Evolutionary conservation across 495 filamentous ascomycete species (phyloP).

Genomic region (Xylaria venustula): DNA sequence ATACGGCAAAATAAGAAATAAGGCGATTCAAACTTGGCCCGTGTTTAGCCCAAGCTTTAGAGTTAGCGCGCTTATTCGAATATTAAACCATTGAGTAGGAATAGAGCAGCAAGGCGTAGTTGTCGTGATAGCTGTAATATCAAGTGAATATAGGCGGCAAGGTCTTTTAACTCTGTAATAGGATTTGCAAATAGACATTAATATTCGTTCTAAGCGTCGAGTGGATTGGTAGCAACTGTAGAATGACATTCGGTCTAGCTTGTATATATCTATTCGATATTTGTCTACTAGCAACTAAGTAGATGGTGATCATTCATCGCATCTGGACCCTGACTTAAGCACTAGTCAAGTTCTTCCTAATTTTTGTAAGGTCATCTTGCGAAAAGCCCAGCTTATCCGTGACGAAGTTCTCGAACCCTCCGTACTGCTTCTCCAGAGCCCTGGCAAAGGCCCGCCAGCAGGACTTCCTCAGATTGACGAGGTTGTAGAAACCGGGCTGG

Average conservation of each 20-base stretch:
- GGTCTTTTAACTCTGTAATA: not conserved
- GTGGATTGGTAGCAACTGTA: not conserved
- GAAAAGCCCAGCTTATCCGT: slow-evolving; percentile 38
- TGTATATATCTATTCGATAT: not conserved
- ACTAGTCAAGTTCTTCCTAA: slow-evolving; percentile 39
- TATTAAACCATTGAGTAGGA: no score
- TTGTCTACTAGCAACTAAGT: not conserved
- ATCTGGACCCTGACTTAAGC: slow-evolving; percentile 11
- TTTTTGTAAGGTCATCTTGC: slow-evolving; percentile 37
- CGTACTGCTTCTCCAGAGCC: slow-evolving; percentile 35
- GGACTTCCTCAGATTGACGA: slow-evolving; percentile 31
- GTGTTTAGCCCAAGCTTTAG: no score
- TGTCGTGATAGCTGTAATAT: no score
- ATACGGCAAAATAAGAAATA: no score
- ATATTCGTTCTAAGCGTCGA: no score
- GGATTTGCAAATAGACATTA: no score
- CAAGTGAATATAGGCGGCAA: not conserved
- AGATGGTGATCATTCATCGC: no score
- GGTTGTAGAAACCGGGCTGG: slow-evolving; percentile 41
- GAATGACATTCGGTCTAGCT: not conserved
- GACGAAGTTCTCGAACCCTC: slow-evolving; percentile 46
- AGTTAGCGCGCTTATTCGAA: no score
- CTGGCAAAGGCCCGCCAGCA: slow-evolving; percentile 42
- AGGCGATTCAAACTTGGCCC: no score
- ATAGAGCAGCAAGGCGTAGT: no score